phyloP scores from a whole-genome alignment of 129 eudicot genomes.

The Calendula officinalis region DNA sequence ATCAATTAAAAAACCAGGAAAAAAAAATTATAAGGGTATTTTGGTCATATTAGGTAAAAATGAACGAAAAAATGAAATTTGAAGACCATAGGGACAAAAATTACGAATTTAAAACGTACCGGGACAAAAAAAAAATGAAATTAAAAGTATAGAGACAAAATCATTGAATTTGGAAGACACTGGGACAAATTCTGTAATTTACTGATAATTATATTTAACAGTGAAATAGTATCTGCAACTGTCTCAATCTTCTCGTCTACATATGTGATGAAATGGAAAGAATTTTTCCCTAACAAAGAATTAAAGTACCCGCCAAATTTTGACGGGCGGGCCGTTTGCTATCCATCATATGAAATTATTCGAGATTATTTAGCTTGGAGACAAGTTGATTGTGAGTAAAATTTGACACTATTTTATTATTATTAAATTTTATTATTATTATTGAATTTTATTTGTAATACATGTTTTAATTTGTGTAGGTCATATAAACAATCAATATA shows the following conservation, averaged over 20 bases:
- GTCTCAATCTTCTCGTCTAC: conserved; percentile 69
- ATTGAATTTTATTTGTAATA: neutral
- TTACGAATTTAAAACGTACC: no score
- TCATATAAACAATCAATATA: conserved; percentile 89
- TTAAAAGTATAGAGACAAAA: no score
- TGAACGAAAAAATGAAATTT: no score
- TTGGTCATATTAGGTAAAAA: no score
- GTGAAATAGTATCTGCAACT: conserved; percentile 64
- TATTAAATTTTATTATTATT: neutral
- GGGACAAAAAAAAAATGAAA: no score
- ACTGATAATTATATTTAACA: conserved; percentile 22
- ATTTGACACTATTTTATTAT: neutral
- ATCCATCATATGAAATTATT: conserved; percentile 67
- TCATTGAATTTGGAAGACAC: no score
- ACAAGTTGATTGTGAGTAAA: conserved; percentile 89
- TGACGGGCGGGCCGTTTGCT: conserved; percentile 92
- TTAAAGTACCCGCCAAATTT: conserved; percentile 59
- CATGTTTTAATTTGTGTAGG: conserved; percentile 38
- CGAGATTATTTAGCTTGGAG: conserved; percentile 91
- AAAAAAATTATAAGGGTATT: no score
- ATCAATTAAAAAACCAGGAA: no score
- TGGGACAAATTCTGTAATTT: no score
- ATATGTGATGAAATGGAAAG: conserved; percentile 69
- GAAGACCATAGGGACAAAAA: no score
- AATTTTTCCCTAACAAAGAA: conserved; percentile 58